A percentile compares a stretch with the other conserved stretches of the same genome.
These are phyloP conservation scores for Licmophora abbreviata DNA, from an alignment of 108 stramenopile genomes.

Conservation along the genomic window DNA sequence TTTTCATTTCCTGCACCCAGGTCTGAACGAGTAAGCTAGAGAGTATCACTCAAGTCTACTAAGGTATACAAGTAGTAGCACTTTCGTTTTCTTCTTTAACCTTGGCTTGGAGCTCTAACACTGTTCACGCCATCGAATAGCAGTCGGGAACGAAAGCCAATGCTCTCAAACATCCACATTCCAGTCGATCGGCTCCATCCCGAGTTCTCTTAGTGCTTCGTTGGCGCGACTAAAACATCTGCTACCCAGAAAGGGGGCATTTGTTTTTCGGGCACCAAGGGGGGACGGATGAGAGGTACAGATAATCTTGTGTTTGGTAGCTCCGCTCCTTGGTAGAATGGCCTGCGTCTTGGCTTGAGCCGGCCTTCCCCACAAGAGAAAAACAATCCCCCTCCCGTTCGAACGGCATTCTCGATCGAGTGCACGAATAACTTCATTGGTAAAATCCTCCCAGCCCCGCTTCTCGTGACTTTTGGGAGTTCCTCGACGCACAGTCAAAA, in stretches of 20 bases:
- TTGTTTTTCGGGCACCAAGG: constrained; percentile 69
- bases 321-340: constrained; percentile 28
- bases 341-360: constrained; percentile 65
- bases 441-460: constrained; percentile 96
- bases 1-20: too few relatives aligned
- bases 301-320: constrained; percentile 26
- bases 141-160: too few relatives aligned
- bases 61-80: too few relatives aligned
- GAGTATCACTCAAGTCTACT: too few relatives aligned
- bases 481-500: constrained; percentile 84
- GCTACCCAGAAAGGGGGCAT: constrained; percentile 70
- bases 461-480: constrained; percentile 87
- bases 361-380: constrained; percentile 97
- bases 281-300: constrained; percentile 61
- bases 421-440: constrained; percentile 79
- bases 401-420: constrained; percentile 27
- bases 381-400: constrained; percentile 62
- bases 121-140: too few relatives aligned
- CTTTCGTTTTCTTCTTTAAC: too few relatives aligned
- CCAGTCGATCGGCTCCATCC: constrained; percentile 76
- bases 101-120: too few relatives aligned
- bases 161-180: too few relatives aligned
- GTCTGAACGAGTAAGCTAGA: too few relatives aligned
- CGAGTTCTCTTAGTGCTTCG: constrained; percentile 35
- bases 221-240: constrained; percentile 71